phyloP scores from a whole-genome alignment of 1,139 yeast species.

The Starmera stellimalicola region DNA sequence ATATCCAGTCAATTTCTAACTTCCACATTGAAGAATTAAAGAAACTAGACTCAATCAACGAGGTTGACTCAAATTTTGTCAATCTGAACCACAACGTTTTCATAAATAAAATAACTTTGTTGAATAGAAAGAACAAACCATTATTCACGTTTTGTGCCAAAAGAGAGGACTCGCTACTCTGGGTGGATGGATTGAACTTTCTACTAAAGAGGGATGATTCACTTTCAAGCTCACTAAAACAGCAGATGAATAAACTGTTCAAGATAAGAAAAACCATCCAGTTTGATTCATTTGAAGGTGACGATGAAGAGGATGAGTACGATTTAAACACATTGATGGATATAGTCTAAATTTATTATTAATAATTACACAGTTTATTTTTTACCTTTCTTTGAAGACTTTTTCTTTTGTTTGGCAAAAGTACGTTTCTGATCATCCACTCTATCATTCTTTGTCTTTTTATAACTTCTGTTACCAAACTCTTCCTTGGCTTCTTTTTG shows the following conservation, averaged over 20 bases:
- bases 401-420: constrained; percentile 24
- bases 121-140: constrained; percentile 32
- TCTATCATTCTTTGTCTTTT: constrained; percentile 65
- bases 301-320: constrained; percentile 20
- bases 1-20: constrained; percentile 27
- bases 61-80: constrained; percentile 30
- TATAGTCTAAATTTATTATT: constrained; percentile 15
- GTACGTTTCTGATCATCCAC: constrained; percentile 35
- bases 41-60: constrained; percentile 20
- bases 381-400: constrained; percentile 17
- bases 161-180: constrained; percentile 57
- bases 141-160: constrained; percentile 61
- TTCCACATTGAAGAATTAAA: constrained; percentile 37
- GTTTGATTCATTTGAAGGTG: constrained; percentile 28
- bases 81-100: constrained; percentile 45
- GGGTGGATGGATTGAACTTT: constrained; percentile 76
- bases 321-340: constrained; percentile 36
- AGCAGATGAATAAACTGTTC: constrained; percentile 47
- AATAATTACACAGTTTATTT: neutral
- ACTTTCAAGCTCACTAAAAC: constrained; percentile 51
- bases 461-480: constrained; percentile 40
- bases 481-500: constrained; percentile 41
- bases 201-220: constrained; percentile 28
- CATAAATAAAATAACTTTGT: constrained; percentile 43
- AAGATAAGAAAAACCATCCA: constrained; percentile 60